phyloP scores from a whole-genome alignment of 352 stramenopile genomes.

The Globisporangium echinulatum region DNA sequence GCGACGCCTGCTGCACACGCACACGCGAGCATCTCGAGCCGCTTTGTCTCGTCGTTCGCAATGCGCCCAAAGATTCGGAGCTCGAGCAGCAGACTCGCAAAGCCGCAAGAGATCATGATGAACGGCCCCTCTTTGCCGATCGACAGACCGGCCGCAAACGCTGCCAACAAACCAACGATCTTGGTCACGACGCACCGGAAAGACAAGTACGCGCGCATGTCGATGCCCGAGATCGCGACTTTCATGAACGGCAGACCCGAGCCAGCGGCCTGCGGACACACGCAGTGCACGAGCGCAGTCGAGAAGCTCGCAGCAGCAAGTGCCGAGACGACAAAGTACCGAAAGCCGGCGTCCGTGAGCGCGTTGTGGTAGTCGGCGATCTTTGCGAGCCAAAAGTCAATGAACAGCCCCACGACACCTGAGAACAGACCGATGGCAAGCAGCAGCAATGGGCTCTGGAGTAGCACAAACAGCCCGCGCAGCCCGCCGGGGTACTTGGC shows the following conservation, averaged over 20 bases:
- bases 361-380: constrained; percentile 59
- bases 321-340: constrained; percentile 51
- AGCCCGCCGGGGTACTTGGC: constrained; percentile 47
- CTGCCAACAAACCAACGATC: constrained; percentile 58
- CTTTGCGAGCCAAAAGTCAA: constrained; percentile 59
- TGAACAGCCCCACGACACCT: constrained; percentile 47
- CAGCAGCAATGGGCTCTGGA: constrained; percentile 68
- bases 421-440: constrained; percentile 66
- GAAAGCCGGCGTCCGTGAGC: constrained; percentile 46
- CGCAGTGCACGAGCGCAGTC: constrained; percentile 41
- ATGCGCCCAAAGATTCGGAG: constrained; percentile 58
- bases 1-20: constrained; percentile 76
- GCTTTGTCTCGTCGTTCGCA: constrained; percentile 73
- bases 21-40: constrained; percentile 78
- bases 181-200: constrained; percentile 67
- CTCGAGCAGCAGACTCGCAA: constrained; percentile 77
- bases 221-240: constrained; percentile 76
- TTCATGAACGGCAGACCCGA: constrained; percentile 78
- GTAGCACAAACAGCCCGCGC: constrained; percentile 51
- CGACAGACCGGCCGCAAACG: constrained; percentile 53
- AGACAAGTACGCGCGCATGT: constrained; percentile 72
- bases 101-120: constrained; percentile 84
- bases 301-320: constrained; percentile 40
- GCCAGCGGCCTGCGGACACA: constrained; percentile 64
- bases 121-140: constrained; percentile 86